Conservation (phyloP, 208 protist species). For the Trichomonas tenax region DNA sequence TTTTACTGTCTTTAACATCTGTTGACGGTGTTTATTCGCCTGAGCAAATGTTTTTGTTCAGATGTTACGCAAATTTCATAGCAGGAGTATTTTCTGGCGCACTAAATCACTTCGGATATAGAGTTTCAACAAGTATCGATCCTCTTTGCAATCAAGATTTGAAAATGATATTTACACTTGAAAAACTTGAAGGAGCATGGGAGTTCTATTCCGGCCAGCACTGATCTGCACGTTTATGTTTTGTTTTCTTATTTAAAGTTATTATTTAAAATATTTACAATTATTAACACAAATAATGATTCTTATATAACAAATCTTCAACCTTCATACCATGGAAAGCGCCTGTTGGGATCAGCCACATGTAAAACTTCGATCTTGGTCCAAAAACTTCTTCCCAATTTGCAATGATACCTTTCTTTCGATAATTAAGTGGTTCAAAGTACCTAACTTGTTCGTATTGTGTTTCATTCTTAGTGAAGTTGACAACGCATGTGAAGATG, state of each 20-base stretch:
- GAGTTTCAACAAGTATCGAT: not conserved
- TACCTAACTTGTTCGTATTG: not conserved
- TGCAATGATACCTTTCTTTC: not conserved
- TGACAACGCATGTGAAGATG: not conserved
- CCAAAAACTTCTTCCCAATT: not conserved
- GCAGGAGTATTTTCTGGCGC: not conserved
- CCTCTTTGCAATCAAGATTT: not conserved
- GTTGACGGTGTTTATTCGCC: too few relatives aligned
- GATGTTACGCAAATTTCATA: not conserved
- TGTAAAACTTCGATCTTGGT: not conserved
- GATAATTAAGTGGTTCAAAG: not conserved
- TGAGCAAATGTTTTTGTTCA: not conserved
- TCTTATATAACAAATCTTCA: not conserved
- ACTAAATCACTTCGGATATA: not conserved
- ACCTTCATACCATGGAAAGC: not conserved
- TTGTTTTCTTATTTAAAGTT: too few relatives aligned
- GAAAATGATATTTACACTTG: not conserved
- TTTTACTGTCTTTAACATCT: not conserved
- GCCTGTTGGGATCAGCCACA: not conserved
- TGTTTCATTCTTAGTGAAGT: not conserved
- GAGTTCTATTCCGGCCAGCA: not conserved
- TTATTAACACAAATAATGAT: not conserved
- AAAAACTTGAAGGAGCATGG: not conserved
- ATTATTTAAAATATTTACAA: too few relatives aligned
- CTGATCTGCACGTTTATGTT: not conserved